A percentile compares a stretch with the other conserved stretches of the same genome.
These are phyloP conservation scores for Glycine soja DNA, from an alignment of 306 rosid species.

Conservation along the genomic window DNA sequence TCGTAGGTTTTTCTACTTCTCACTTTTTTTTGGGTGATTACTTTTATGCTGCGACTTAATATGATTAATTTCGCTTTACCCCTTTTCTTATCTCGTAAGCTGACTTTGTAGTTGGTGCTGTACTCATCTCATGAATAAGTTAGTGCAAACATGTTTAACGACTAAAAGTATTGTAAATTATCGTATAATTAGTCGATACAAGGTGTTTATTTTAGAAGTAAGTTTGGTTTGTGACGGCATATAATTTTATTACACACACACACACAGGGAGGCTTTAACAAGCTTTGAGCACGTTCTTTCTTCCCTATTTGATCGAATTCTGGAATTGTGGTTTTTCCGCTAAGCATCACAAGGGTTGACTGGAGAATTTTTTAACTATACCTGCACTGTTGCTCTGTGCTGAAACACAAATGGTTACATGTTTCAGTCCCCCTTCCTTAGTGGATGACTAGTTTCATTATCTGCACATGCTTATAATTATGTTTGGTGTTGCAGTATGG, in stretches of 20 bases:
- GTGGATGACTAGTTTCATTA: constrained; percentile 3
- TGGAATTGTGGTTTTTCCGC: not conserved
- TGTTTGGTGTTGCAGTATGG: constrained; percentile 30
- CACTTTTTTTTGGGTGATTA: not conserved
- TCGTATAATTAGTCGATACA: not conserved
- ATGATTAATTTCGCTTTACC: constrained; percentile 31
- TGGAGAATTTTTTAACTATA: constrained; percentile 2
- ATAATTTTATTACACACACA: not conserved
- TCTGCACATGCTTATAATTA: not conserved
- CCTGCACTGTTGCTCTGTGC: not conserved
- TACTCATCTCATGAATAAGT: not conserved
- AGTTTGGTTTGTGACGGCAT: not conserved
- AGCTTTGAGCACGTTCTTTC: not conserved
- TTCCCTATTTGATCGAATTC: constrained; percentile 12
- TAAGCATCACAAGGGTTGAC: constrained; percentile 16
- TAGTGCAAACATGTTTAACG: not conserved
- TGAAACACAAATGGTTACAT: constrained; percentile 15
- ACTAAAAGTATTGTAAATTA: constrained; percentile 3
- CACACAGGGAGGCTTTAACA: not conserved
- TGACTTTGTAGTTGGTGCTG: not conserved
- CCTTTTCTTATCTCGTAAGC: constrained; percentile 11
- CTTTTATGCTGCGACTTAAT: not conserved
- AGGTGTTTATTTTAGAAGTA: not conserved
- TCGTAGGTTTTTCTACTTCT: constrained; percentile 47
- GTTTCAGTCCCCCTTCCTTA: not conserved